Percentiles rank a stretch among this genome's conserved stretches.
Evolutionary conservation across 176 grass and related monocot genomes (phyloP).

Genomic region (Avena sativa): DNA sequence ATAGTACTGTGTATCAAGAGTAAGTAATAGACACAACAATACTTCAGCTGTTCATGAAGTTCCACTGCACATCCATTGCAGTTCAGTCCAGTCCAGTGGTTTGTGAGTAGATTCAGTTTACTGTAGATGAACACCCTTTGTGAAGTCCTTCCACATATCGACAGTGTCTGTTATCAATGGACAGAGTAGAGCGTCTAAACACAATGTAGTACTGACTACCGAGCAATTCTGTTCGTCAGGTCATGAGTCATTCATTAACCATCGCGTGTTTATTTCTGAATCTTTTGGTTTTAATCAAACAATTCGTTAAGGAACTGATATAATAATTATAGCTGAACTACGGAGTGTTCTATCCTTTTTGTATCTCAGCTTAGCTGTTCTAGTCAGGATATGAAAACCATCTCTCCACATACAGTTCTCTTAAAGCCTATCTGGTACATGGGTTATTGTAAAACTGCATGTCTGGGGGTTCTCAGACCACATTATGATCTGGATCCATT

Average conservation of each 20-base stretch:
- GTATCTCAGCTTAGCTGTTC: background rate
- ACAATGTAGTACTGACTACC: background rate
- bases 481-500: background rate
- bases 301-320: background rate
- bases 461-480: background rate
- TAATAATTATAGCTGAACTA: too few relatives aligned
- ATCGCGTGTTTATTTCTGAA: background rate
- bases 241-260: background rate
- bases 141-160: background rate
- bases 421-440: too few relatives aligned
- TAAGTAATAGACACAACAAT: background rate
- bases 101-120: slow-evolving; percentile 10
- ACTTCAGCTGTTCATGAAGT: background rate
- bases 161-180: background rate
- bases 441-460: too few relatives aligned
- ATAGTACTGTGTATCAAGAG: background rate
- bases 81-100: background rate
- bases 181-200: background rate
- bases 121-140: background rate
- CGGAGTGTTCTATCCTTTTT: background rate
- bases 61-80: background rate
- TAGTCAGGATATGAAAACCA: background rate
- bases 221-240: background rate
- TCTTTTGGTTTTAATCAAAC: background rate
- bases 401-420: too few relatives aligned